Conservation (phyloP, 2,329 filamentous ascomycete genomes). For the Parastagonospora avenae region DNA sequence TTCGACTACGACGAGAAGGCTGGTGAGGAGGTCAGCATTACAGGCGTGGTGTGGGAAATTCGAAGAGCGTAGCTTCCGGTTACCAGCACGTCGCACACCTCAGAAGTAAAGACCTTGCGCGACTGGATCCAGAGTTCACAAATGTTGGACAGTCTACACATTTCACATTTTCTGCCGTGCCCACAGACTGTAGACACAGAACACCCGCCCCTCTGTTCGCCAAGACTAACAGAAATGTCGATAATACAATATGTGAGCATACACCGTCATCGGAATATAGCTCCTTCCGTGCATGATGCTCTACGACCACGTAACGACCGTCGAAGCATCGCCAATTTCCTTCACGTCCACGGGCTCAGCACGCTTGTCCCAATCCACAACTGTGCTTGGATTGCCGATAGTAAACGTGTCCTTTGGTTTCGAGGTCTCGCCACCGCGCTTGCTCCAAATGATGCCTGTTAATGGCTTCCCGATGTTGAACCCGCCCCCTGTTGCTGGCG, state of each 20-base stretch:
- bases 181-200: too few species aligned
- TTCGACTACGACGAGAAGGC: slow-evolving; percentile 97
- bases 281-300: neutral
- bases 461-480: slow-evolving; percentile 8
- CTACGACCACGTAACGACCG: slow-evolving; percentile 24
- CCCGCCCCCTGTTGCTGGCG: neutral
- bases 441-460: slow-evolving; percentile 19
- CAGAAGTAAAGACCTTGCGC: too few species aligned
- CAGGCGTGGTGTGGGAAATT: slow-evolving; percentile 86
- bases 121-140: too few species aligned
- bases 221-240: too few species aligned
- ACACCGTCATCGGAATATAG: too few species aligned
- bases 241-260: too few species aligned
- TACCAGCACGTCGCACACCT: too few species aligned
- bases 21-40: slow-evolving; percentile 88
- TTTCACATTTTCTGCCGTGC: too few species aligned
- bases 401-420: neutral
- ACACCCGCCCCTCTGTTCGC: too few species aligned
- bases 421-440: slow-evolving; percentile 6
- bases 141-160: too few species aligned
- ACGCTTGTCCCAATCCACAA: slow-evolving; percentile 23
- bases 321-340: slow-evolving; percentile 19
- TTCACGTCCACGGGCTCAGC: slow-evolving; percentile 9
- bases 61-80: slow-evolving; percentile 61
- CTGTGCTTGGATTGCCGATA: slow-evolving; percentile 8